Conservation (phyloP, 1,284 basidiomycete species). For the Fomitopsis palustris region DNA sequence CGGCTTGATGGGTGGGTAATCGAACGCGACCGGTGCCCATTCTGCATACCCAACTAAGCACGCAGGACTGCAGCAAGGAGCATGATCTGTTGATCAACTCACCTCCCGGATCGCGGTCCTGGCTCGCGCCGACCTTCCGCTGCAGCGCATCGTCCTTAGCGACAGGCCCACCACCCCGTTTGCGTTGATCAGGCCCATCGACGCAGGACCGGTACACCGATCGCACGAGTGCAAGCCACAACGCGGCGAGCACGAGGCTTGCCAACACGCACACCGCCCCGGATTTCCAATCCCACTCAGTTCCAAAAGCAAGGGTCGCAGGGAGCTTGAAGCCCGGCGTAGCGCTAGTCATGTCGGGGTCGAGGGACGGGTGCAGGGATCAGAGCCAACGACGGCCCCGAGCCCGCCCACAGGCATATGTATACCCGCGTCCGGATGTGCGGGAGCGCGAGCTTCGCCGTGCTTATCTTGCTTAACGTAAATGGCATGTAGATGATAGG, state of each 20-base stretch:
- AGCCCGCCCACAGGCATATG: not conserved
- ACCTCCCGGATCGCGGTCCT: slow-evolving; percentile 8
- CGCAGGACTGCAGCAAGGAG: not conserved
- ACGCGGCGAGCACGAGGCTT: not conserved
- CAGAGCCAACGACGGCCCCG: not conserved
- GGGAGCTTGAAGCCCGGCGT: not conserved
- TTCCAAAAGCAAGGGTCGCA: not conserved
- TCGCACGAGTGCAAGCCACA: not conserved
- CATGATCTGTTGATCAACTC: not conserved
- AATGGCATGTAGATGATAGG: not conserved
- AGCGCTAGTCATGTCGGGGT: not conserved
- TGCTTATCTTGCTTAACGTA: not conserved
- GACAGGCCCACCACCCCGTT: not conserved
- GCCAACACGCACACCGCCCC: not conserved
- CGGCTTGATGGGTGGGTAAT: slow-evolving; percentile 49
- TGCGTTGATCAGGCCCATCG: not conserved
- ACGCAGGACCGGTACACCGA: not conserved
- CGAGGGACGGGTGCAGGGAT: not conserved
- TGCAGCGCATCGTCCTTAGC: not conserved
- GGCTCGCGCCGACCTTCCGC: not conserved
- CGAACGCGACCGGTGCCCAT: slow-evolving; percentile 34
- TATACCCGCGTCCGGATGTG: not conserved
- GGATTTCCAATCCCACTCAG: not conserved
- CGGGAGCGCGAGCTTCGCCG: not conserved
- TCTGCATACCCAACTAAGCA: slow-evolving; percentile 8